phyloP scores from a whole-genome alignment of 345 rosid genomes.

The Draba incana region DNA sequence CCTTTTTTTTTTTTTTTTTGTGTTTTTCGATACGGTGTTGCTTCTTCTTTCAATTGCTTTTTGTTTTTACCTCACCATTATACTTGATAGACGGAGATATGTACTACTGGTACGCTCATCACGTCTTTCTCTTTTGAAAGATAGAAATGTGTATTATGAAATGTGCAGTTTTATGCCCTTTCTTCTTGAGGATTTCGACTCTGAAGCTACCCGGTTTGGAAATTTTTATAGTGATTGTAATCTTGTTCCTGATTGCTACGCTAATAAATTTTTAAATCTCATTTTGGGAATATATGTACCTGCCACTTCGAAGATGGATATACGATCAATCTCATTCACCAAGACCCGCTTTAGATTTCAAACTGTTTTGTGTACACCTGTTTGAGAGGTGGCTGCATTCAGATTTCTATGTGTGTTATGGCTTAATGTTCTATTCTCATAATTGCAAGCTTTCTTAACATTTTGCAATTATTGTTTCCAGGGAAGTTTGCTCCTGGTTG shows the following conservation, averaged over 20 bases:
- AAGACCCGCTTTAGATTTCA: not conserved
- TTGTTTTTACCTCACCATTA: not conserved
- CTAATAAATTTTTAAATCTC: not conserved
- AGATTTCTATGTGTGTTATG: not conserved
- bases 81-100: slow-evolving; percentile 10
- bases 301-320: not conserved
- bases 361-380: not conserved
- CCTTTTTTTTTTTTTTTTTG: not conserved
- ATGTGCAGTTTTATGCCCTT: not conserved
- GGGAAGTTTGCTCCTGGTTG: slow-evolving; percentile 86
- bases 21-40: not conserved
- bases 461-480: slow-evolving; percentile 33
- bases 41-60: slow-evolving; percentile 16
- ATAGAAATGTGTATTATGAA: not conserved
- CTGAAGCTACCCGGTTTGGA: not conserved
- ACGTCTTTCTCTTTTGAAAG: not conserved
- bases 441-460: slow-evolving; percentile 12
- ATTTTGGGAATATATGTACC: not conserved
- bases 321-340: not conserved
- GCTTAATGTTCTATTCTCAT: slow-evolving; percentile 16
- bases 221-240: not conserved
- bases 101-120: not conserved
- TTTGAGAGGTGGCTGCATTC: not conserved
- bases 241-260: not conserved
- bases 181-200: not conserved